A percentile compares a stretch with the other conserved stretches of the same genome.
These are phyloP conservation scores for Leccinum insigne DNA, from an alignment of 1,284 basidiomycete genomes.

Conservation along the genomic window DNA sequence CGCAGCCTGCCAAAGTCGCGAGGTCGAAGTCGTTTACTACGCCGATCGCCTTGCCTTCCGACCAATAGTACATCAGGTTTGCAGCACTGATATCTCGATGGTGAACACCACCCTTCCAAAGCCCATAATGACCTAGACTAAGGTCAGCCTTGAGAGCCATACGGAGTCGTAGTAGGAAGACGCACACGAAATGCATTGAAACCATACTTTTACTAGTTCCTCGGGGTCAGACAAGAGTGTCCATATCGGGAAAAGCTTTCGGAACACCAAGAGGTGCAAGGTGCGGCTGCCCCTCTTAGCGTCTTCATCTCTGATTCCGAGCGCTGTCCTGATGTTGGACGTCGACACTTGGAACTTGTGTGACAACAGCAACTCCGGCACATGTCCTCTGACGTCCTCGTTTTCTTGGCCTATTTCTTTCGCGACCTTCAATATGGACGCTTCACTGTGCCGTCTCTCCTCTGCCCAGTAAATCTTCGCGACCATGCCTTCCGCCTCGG, in stretches of 20 bases:
- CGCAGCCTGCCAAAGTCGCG: neutral
- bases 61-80: neutral
- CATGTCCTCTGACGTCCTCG: neutral
- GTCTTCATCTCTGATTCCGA: neutral
- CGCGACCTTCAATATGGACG: neutral
- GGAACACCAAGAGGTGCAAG: neutral
- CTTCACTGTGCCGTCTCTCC: neutral
- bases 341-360: neutral
- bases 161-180: neutral
- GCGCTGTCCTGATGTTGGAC: neutral
- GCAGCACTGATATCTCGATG: neutral
- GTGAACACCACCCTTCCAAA: neutral
- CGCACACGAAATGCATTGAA: neutral
- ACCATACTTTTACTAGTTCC: neutral
- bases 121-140: neutral
- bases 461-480: neutral
- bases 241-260: neutral
- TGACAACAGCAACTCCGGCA: neutral
- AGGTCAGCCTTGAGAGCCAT: neutral
- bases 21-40: neutral
- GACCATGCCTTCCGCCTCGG: neutral
- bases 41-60: neutral
- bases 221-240: neutral
- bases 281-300: neutral
- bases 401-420: neutral